Conservation (phyloP, 164 flowering plant species). For the Macadamia integrifolia region DNA sequence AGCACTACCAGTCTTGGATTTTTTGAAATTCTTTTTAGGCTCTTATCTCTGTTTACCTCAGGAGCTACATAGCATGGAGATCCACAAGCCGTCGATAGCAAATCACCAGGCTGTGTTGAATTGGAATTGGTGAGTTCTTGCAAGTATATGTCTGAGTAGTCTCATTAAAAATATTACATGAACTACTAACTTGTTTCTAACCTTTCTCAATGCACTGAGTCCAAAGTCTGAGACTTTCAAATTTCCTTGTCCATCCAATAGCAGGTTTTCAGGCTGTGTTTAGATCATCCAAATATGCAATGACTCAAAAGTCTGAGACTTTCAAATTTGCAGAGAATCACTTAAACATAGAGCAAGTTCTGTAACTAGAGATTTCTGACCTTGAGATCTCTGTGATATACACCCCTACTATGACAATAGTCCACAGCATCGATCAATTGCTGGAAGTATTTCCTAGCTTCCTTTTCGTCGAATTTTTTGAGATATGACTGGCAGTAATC, state of each 20-base stretch:
- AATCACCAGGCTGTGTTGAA: constrained; percentile 56
- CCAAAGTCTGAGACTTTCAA: constrained; percentile 87
- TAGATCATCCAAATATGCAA: neutral
- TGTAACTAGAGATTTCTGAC: constrained; percentile 21
- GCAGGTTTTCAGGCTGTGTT: constrained; percentile 87
- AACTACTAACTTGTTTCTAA: constrained; percentile 9
- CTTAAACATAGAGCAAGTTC: neutral
- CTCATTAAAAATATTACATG: neutral
- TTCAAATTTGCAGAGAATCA: neutral
- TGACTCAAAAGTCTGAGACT: no score
- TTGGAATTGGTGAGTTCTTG: neutral
- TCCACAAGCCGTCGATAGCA: constrained; percentile 63
- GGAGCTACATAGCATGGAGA: constrained; percentile 83
- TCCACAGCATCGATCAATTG: constrained; percentile 82
- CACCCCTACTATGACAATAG: constrained; percentile 80
- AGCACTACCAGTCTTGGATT: constrained; percentile 3
- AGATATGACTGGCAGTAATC: constrained; percentile 32
- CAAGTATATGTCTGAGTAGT: neutral
- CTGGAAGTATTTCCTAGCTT: constrained; percentile 78
- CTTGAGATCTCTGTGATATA: constrained; percentile 90
- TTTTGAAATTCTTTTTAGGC: neutral
- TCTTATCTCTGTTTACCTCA: constrained; percentile 37
- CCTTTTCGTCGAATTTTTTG: constrained; percentile 45
- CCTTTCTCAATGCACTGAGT: constrained; percentile 62
- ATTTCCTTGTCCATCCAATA: constrained; percentile 63